Evolutionary conservation across 164 flowering plant species (phyloP).

Genomic region (Piper betle): DNA sequence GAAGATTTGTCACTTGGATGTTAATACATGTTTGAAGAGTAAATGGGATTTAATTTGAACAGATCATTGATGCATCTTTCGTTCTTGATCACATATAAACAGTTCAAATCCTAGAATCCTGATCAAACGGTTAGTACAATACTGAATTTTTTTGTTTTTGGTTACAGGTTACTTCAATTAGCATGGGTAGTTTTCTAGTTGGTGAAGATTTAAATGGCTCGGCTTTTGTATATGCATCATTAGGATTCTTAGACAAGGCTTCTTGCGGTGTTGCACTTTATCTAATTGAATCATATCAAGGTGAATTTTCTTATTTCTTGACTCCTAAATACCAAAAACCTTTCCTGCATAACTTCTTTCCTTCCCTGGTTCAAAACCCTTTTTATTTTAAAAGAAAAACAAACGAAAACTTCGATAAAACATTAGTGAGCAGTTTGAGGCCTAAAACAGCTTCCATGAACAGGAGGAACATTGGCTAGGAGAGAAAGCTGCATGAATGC

Average conservation of each 20-base stretch:
- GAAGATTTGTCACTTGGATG: too few species aligned
- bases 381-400: too few species aligned
- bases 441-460: too few species aligned
- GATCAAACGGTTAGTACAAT: not conserved
- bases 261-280: slow-evolving; percentile 78
- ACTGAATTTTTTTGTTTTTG: slow-evolving; percentile 2
- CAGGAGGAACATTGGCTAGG: slow-evolving; percentile 31
- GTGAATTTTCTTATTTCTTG: slow-evolving; percentile 28
- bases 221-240: slow-evolving; percentile 90
- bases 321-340: too few species aligned
- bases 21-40: too few species aligned
- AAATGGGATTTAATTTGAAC: too few species aligned
- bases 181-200: slow-evolving; percentile 88
- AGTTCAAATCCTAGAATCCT: not conserved
- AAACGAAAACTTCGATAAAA: too few species aligned
- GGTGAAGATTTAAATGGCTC: slow-evolving; percentile 81
- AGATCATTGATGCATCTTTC: too few species aligned
- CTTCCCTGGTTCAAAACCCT: too few species aligned
- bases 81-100: too few species aligned
- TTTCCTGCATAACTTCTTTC: too few species aligned
- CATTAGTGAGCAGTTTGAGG: too few species aligned
- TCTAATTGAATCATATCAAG: slow-evolving; percentile 62
- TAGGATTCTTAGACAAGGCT: slow-evolving; percentile 89
- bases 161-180: slow-evolving; percentile 73
- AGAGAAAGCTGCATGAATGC: slow-evolving; percentile 13